Percentiles rank a stretch among this genome's conserved stretches.
phyloP scores from a whole-genome alignment of 306 rosid genomes.

The Fragaria iinumae region DNA sequence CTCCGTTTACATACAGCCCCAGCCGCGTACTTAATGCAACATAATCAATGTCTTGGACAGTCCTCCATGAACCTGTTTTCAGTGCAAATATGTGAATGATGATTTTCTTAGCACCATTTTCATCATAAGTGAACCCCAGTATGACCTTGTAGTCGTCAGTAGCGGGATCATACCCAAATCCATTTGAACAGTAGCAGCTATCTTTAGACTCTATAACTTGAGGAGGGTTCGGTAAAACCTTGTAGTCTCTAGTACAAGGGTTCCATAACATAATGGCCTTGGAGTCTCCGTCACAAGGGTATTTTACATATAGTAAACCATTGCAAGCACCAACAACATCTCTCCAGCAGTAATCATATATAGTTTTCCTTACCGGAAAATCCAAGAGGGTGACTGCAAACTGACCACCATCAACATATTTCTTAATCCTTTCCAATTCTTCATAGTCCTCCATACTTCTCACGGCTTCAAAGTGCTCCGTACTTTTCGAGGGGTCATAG shows the following conservation, averaged over 20 bases:
- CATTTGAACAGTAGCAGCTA: background rate
- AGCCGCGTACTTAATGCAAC: fast-evolving
- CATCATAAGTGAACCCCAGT: background rate
- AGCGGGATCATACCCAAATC: background rate
- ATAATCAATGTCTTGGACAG: background rate
- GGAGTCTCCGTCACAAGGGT: no score
- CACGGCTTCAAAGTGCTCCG: background rate
- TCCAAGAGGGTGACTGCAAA: no score
- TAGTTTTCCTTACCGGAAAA: no score
- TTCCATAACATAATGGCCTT: background rate
- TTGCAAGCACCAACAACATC: background rate
- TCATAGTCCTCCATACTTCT: background rate
- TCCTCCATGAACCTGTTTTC: background rate
- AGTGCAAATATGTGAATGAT: background rate
- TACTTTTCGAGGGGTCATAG: no score
- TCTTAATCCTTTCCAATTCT: no score
- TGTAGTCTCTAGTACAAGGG: background rate
- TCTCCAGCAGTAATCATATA: background rate
- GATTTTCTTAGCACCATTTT: background rate
- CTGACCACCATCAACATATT: no score
- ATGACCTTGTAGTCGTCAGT: background rate
- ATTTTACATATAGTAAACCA: background rate
- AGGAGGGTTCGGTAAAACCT: background rate
- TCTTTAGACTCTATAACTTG: no score
- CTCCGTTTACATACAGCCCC: background rate